phyloP scores from a whole-genome alignment of 371 early-diverging fungal genomes.

The Saksenaea vasiformis region DNA sequence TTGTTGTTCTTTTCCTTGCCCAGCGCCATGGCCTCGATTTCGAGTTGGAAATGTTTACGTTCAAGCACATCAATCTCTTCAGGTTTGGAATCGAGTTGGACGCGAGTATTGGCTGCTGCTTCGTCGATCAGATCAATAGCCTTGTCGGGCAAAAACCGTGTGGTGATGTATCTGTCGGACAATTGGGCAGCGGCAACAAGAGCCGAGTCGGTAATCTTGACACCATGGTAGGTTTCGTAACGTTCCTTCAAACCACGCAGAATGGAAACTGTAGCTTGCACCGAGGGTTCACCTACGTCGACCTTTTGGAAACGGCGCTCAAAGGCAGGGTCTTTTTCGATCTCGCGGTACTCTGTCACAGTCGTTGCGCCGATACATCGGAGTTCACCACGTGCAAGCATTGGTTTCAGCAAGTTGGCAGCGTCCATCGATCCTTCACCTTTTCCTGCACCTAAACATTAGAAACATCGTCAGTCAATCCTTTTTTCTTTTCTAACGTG shows the following conservation, averaged over 20 bases:
- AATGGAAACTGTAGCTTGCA: conserved; percentile 83
- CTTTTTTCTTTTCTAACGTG: too few species aligned
- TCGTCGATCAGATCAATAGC: conserved; percentile 93
- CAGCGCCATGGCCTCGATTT: conserved; percentile 94
- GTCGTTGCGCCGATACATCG: conserved; percentile 94
- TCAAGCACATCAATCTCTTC: conserved; percentile 95
- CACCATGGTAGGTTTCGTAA: conserved; percentile 87
- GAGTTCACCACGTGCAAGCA: conserved; percentile 83
- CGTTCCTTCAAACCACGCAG: conserved; percentile 84
- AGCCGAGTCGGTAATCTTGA: conserved; percentile 81
- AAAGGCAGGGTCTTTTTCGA: conserved; percentile 90
- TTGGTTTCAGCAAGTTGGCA: conserved; percentile 92
- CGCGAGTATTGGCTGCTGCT: conserved; percentile 93
- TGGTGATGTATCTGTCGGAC: conserved; percentile 80
- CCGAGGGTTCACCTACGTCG: conserved; percentile 79
- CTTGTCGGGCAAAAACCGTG: conserved; percentile 76
- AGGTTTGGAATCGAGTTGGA: conserved; percentile 94
- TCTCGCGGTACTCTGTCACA: conserved; percentile 79
- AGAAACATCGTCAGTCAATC: too few species aligned
- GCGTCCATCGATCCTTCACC: conserved; percentile 92
- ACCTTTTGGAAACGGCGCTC: conserved; percentile 90
- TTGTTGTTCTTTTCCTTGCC: conserved; percentile 89
- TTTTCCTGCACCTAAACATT: conserved; percentile 82
- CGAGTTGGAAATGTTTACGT: conserved; percentile 86
- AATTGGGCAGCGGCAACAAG: conserved; percentile 80